phyloP scores from a whole-genome alignment of 768 basidiomycete genomes.

The Leccinum disarticulatum region DNA sequence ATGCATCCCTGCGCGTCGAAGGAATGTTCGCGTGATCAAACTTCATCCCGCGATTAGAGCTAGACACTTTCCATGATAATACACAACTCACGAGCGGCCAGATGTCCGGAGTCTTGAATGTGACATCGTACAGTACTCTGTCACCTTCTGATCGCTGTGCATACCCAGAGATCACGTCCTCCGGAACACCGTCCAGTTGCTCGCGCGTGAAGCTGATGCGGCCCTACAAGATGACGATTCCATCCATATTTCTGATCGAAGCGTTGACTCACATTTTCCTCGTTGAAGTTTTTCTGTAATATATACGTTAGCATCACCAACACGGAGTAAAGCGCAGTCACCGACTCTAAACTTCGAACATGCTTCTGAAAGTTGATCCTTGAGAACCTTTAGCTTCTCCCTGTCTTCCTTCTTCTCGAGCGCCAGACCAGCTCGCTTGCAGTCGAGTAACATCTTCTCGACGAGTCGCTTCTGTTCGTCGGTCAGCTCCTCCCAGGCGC shows the following conservation, averaged over 20 bases:
- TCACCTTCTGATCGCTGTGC: constrained; percentile 57
- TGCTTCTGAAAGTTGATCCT: constrained; percentile 75
- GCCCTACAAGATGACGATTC: constrained; percentile 40
- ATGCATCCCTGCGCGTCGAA: constrained; percentile 62
- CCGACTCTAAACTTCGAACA: constrained; percentile 79
- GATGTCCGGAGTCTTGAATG: constrained; percentile 82
- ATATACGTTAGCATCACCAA: not conserved
- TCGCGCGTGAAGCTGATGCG: constrained; percentile 63
- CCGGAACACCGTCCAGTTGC: constrained; percentile 80
- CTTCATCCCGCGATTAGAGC: constrained; percentile 35
- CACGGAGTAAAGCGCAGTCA: constrained; percentile 4
- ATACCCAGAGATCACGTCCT: constrained; percentile 75
- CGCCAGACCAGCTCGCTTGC: constrained; percentile 75
- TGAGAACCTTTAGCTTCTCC: constrained; percentile 53
- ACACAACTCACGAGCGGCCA: constrained; percentile 60
- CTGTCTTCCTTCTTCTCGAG: constrained; percentile 61
- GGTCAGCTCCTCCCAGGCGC: constrained; percentile 59
- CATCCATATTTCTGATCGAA: not conserved
- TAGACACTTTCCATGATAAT: not conserved
- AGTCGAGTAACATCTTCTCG: constrained; percentile 78
- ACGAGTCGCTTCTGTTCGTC: constrained; percentile 74
- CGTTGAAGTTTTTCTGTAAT: constrained; percentile 77
- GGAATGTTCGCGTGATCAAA: constrained; percentile 75
- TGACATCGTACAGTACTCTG: constrained; percentile 64
- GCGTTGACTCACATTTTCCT: constrained; percentile 61